Conservation (phyloP, 1,284 basidiomycete genomes). For the Omphalotus olearius region DNA sequence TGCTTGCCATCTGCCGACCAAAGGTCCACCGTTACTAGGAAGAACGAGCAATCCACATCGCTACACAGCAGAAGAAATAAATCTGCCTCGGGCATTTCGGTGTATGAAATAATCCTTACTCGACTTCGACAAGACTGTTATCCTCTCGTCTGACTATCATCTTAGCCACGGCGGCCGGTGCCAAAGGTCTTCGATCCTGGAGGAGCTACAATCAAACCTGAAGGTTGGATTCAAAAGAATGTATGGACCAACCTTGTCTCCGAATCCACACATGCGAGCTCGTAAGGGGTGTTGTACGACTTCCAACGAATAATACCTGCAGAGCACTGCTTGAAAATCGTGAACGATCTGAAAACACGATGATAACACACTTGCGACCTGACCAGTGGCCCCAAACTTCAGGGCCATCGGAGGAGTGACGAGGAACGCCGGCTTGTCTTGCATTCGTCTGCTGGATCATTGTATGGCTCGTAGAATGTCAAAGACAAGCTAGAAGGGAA, state of each 20-base stretch:
- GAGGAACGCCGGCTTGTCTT: constrained; percentile 31
- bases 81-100: neutral
- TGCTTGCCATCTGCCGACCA: constrained; percentile 79
- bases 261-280: constrained; percentile 92
- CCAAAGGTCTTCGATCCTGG: constrained; percentile 86
- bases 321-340: constrained; percentile 9
- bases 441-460: constrained; percentile 59
- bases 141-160: constrained; percentile 70
- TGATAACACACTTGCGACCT: constrained; percentile 47
- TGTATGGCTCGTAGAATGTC: too few species aligned
- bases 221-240: constrained; percentile 2
- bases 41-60: constrained; percentile 80
- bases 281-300: constrained; percentile 84
- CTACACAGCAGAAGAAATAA: constrained; percentile 33
- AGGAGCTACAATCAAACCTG: constrained; percentile 1
- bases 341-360: constrained; percentile 13
- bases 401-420: constrained; percentile 28
- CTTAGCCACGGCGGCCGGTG: constrained; percentile 84
- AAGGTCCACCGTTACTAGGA: constrained; percentile 84
- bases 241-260: constrained; percentile 71
- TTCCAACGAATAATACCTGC: constrained; percentile 76
- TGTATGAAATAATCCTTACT: constrained; percentile 47
- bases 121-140: constrained; percentile 66
- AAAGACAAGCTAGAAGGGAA: too few species aligned
- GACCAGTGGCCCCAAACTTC: constrained; percentile 59